Evolutionary conservation across 306 rosid species (phyloP).

Genomic region (Ceratonia siliqua): DNA sequence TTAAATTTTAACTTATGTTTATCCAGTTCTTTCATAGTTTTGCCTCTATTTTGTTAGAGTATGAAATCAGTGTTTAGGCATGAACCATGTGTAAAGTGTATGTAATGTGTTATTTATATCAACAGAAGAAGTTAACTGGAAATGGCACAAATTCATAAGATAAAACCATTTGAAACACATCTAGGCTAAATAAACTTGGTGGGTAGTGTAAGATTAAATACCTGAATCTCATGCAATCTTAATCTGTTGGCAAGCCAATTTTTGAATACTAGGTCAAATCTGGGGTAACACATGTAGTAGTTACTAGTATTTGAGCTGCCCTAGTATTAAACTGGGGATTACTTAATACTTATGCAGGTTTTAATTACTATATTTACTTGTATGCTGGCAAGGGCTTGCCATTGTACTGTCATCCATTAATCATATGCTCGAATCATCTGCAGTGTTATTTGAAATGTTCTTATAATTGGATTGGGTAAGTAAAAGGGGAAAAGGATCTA

Average conservation of each 20-base stretch:
- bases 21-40: background rate
- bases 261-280: too few species aligned
- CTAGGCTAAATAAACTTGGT: background rate
- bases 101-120: background rate
- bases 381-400: background rate
- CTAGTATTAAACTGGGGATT: too few species aligned
- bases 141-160: too few species aligned
- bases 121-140: background rate
- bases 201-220: background rate
- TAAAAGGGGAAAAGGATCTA: background rate
- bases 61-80: background rate
- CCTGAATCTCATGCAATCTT: background rate
- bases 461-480: background rate
- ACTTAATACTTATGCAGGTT: too few species aligned
- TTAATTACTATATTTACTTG: too few species aligned
- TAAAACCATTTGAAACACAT: too few species aligned
- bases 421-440: background rate
- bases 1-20: background rate
- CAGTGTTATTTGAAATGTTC: background rate
- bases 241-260: background rate
- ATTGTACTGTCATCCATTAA: background rate
- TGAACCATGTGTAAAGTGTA: background rate
- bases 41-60: background rate
- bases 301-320: too few species aligned
- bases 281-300: too few species aligned